Base-by-base conservation (phyloP, 306 rosid species). In the Acacia acuminata region DNA sequence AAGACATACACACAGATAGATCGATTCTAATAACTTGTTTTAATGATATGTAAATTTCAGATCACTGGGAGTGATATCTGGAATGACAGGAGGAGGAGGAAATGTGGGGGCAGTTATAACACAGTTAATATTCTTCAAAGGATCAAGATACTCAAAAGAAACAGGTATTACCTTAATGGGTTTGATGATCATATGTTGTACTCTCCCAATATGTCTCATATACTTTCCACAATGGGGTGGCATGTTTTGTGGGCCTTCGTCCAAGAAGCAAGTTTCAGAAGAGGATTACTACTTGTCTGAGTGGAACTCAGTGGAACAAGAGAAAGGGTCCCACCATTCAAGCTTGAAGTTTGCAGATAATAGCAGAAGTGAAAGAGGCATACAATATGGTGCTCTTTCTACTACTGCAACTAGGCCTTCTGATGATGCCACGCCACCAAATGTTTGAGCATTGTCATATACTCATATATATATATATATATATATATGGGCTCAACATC, bases 31-130 rank as follows among this genome's bases (percentile, higher is more conserved):
- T 24, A 40, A 48, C 7, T 25, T 56, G n/a, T 12, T 44, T 44
- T 22, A 1, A 40, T 15, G 27, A 55, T 20, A 6, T 22, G 9
- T 58, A 58, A 43, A n/a, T 53, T 82, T 80, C 90, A 95, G 99
- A 90, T 93, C 98, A 66, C 58, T 93, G 61, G 99, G 98, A 38
- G 92, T 95, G 2, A 88, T 91, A 74, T 90, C 98, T 12, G 99
- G 99, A 34, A 96, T 96, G 99, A 87, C 98, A 44, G 99, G 99
- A 61, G 99, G 96, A 2, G 99, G 99, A 20, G 99, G 99, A 42
- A 96, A 92, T 80, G 93, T 91, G 27, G 99, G 99, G 3, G 97
- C 99, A 27, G 96, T 96, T 25, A 7, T 96, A 56, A 93, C 99
- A 7, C 98, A 96, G 42, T 24, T 93, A 42, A 86, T 96, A 42